phyloP scores from a whole-genome alignment of 2,329 filamentous ascomycete species.

The Whalleya microplaca region DNA sequence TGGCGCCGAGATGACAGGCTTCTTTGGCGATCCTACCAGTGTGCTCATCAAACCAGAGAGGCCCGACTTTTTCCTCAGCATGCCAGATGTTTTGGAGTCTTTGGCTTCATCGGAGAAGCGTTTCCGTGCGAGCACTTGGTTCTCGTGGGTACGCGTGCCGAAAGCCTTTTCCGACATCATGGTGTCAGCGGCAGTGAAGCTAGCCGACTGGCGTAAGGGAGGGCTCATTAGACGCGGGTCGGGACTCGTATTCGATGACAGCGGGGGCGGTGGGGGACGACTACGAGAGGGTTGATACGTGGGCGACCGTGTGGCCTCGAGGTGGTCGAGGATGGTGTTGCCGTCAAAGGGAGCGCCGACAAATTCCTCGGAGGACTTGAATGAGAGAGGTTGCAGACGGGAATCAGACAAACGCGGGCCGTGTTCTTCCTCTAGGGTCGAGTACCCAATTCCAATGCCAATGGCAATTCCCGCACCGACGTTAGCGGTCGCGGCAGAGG shows the following conservation, averaged over 20 bases:
- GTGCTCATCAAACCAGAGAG: constrained; percentile 89
- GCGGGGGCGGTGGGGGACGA: constrained; percentile 37
- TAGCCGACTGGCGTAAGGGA: constrained; percentile 66
- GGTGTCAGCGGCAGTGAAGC: constrained; percentile 59
- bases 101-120: constrained; percentile 79
- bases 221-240: constrained; percentile 59
- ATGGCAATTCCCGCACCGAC: constrained; percentile 16
- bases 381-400: constrained; percentile 45
- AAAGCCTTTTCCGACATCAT: constrained; percentile 52
- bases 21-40: constrained; percentile 80
- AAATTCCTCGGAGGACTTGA: constrained; percentile 59
- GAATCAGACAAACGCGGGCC: constrained; percentile 40
- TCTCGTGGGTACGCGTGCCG: constrained; percentile 47
- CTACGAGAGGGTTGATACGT: constrained; percentile 37
- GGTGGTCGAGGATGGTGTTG: constrained; percentile 62
- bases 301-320: constrained; percentile 56
- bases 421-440: constrained; percentile 8
- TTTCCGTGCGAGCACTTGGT: constrained; percentile 61
- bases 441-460: constrained; percentile 14
- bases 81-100: constrained; percentile 60
- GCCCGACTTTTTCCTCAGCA: constrained; percentile 81
- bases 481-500: background rate
- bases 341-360: constrained; percentile 70
- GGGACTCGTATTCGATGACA: constrained; percentile 49
- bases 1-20: constrained; percentile 93